Evolutionary conservation across 2,329 filamentous ascomycete genomes (phyloP).

Genomic region (Ceratocystis ficicola): DNA sequence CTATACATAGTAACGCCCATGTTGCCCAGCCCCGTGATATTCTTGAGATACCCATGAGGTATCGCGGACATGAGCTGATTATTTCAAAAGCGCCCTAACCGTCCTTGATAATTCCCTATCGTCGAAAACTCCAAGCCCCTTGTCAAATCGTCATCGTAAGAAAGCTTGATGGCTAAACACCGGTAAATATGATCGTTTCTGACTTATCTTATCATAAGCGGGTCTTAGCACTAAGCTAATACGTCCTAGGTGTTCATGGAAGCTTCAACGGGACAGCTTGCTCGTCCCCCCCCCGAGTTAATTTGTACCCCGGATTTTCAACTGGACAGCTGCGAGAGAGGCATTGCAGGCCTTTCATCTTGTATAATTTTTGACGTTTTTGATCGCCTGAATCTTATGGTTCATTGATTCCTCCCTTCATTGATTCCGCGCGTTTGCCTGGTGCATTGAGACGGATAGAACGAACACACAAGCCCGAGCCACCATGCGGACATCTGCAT

Average conservation of each 20-base stretch:
- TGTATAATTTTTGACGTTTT: not conserved
- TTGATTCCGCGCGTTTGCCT: conserved; percentile 7
- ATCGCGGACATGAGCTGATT: no score
- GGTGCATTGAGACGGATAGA: conserved; percentile 3
- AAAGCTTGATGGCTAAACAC: not conserved
- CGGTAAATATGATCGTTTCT: not conserved
- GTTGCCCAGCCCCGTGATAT: no score
- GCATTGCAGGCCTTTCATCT: not conserved
- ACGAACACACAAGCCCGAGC: conserved; percentile 16
- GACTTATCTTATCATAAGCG: conserved; percentile 1
- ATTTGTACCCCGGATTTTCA: conserved; percentile 6
- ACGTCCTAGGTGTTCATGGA: not conserved
- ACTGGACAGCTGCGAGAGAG: not conserved
- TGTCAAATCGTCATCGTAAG: not conserved
- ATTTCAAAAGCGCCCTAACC: no score
- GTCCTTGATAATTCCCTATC: no score
- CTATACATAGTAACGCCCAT: no score
- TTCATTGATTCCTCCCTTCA: conserved; percentile 1
- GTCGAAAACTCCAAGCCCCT: not conserved
- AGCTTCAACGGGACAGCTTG: conserved; percentile 22
- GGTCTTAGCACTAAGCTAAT: not conserved
- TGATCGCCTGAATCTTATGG: not conserved
- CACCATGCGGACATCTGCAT: conserved; percentile 20
- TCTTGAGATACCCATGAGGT: no score
- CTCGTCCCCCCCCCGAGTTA: conserved; percentile 5